These are phyloP conservation scores for Heliosperma pusillum DNA, from an alignment of 148 eudicot genomes.

Conservation along the genomic window DNA sequence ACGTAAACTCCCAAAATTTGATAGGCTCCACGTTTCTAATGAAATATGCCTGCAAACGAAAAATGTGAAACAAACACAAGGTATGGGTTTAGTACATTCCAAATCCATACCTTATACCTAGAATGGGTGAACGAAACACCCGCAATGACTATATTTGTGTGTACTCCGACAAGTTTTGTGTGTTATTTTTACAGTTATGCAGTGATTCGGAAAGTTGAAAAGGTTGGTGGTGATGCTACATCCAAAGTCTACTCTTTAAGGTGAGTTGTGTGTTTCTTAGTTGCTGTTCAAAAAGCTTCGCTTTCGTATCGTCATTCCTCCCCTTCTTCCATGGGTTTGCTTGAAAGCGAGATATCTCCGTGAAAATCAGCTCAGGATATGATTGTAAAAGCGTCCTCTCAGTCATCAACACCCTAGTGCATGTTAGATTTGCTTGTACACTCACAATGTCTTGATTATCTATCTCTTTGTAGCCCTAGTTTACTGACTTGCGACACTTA, in stretches of 20 bases:
- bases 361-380: neutral
- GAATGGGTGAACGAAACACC: no score
- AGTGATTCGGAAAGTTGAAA: constrained; percentile 66
- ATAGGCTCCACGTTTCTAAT: constrained; percentile 91
- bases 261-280: constrained; percentile 26
- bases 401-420: neutral
- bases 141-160: neutral
- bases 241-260: constrained; percentile 46
- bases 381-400: neutral
- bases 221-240: constrained; percentile 40
- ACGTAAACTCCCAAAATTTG: constrained; percentile 89
- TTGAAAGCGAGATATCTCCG: neutral
- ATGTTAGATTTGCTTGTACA: neutral
- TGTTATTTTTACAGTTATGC: constrained; percentile 48
- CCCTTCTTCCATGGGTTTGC: neutral
- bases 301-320: neutral
- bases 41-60: constrained; percentile 74
- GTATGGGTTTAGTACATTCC: no score
- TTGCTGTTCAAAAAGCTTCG: neutral
- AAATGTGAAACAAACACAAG: no score
- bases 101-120: no score
- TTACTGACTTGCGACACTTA: neutral
- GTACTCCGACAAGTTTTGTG: neutral
- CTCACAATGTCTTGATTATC: neutral
- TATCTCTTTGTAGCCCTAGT: neutral